A percentile compares a stretch with the other conserved stretches of the same genome.
phyloP scores from a whole-genome alignment of 257 asterid species.

The Haberlea rhodopensis region DNA sequence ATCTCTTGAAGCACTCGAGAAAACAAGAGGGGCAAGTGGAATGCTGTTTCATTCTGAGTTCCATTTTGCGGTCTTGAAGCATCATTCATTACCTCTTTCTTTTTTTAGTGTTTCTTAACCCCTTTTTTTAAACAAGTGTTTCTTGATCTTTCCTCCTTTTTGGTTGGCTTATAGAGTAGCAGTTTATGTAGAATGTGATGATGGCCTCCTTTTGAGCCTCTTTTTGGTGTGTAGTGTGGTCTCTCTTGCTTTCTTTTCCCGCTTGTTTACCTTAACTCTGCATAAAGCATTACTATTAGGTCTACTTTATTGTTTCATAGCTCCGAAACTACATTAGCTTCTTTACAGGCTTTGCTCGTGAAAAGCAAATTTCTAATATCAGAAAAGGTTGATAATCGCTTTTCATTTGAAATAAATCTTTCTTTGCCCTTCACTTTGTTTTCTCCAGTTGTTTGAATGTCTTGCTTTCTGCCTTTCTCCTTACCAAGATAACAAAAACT shows the following conservation, averaged over 20 bases:
- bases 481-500: conserved; percentile 3
- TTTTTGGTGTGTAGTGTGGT: conserved; percentile 35
- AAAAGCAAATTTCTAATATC: conserved; percentile 29
- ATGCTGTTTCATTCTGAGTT: too few species aligned
- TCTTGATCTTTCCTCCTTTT: too few species aligned
- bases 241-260: conserved; percentile 9
- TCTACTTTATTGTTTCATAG: conserved; percentile 12
- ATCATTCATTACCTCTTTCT: too few species aligned
- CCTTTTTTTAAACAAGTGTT: too few species aligned
- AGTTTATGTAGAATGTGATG: conserved; percentile 31
- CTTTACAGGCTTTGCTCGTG: conserved; percentile 28
- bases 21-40: too few species aligned
- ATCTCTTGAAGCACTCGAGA: too few species aligned
- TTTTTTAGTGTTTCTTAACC: too few species aligned
- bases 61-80: too few species aligned
- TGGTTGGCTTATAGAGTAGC: conserved; percentile 9
- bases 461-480: conserved; percentile 12
- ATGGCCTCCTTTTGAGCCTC: conserved; percentile 34
- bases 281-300: conserved; percentile 1
- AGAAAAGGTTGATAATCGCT: conserved; percentile 16
- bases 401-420: conserved; percentile 15
- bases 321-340: conserved; percentile 15
- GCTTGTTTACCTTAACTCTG: not conserved
- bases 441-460: conserved; percentile 20
- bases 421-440: conserved; percentile 21